A percentile compares a stretch with the other conserved stretches of the same genome.
phyloP scores from a whole-genome alignment of 129 eudicot species.

The Lonicera japonica region DNA sequence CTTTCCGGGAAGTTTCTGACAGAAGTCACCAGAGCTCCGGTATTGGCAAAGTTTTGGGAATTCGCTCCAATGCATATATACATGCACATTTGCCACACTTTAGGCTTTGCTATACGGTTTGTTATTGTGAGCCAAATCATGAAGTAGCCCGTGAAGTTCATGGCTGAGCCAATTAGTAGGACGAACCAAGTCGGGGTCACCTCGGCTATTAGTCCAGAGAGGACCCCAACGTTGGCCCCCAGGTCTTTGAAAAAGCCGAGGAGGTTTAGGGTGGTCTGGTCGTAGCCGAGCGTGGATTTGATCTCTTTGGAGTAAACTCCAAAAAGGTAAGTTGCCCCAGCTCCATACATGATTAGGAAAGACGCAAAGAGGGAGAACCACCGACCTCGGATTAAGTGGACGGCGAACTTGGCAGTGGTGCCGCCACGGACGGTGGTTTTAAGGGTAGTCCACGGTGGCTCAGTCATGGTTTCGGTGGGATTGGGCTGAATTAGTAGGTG shows the following conservation, averaged over 20 bases:
- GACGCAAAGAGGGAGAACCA: constrained; percentile 87
- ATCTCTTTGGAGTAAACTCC: constrained; percentile 81
- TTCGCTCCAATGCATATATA: constrained; percentile 88
- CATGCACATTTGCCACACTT: constrained; percentile 72
- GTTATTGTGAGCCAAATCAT: constrained; percentile 81
- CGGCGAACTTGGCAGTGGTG: constrained; percentile 1
- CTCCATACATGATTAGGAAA: constrained; percentile 68
- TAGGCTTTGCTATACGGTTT: constrained; percentile 35
- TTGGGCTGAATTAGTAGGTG: not conserved
- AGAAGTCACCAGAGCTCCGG: constrained; percentile 65
- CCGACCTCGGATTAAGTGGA: constrained; percentile 50
- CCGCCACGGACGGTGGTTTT: constrained; percentile 11
- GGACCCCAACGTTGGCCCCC: constrained; percentile 73
- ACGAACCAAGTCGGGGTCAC: constrained; percentile 73
- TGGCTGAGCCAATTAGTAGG: constrained; percentile 50
- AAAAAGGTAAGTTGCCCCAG: constrained; percentile 79
- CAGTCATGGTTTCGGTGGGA: not conserved
- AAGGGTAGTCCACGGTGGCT: not conserved
- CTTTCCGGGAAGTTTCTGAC: constrained; percentile 76
- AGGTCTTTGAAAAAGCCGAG: constrained; percentile 71
- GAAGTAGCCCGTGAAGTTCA: constrained; percentile 73
- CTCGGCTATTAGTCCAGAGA: constrained; percentile 71
- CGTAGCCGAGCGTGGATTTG: constrained; percentile 60
- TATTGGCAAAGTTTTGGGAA: constrained; percentile 82
- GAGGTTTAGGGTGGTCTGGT: constrained; percentile 82